phyloP scores from a whole-genome alignment of 257 asterid genomes.

The Lycium ferocissimum region DNA sequence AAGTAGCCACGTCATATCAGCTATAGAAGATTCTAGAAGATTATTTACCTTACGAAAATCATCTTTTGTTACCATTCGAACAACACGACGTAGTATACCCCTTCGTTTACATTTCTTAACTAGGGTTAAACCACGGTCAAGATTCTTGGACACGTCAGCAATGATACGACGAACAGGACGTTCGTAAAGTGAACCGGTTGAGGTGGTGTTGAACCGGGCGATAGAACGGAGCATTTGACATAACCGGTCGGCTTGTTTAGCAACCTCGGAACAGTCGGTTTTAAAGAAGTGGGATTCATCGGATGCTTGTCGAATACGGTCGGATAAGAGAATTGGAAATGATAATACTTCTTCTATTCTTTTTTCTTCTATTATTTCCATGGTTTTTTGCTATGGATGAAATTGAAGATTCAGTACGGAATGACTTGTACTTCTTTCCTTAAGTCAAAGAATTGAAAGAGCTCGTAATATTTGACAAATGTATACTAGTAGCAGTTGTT shows the following conservation, averaged over 20 bases:
- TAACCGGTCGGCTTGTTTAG: conserved; percentile 60
- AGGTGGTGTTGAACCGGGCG: conserved; percentile 58
- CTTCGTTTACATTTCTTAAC: conserved; percentile 74
- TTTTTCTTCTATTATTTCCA: conserved; percentile 37
- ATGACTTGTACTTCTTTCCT: not conserved
- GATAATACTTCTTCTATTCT: conserved; percentile 59
- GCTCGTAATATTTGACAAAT: not conserved
- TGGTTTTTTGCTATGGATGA: not conserved
- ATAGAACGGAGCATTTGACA: conserved; percentile 69
- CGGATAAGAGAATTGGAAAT: conserved; percentile 52
- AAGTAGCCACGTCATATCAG: conserved; percentile 76
- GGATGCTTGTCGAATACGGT: conserved; percentile 50
- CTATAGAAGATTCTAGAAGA: conserved; percentile 65
- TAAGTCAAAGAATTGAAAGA: not conserved
- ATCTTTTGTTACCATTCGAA: conserved; percentile 68
- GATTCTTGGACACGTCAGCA: conserved; percentile 56
- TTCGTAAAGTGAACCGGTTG: conserved; percentile 62
- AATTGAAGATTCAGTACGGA: not conserved
- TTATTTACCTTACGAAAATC: conserved; percentile 68
- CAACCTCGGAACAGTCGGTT: conserved; percentile 62
- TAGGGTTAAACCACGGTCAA: conserved; percentile 58
- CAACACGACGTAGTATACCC: conserved; percentile 63
- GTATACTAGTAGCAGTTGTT: not conserved
- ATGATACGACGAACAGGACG: conserved; percentile 74
- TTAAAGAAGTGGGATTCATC: conserved; percentile 62